Percentiles rank a stretch among this genome's conserved stretches.
Conservation (phyloP, 169 alveolate genomes). For the Plasmodium vivax region DNA sequence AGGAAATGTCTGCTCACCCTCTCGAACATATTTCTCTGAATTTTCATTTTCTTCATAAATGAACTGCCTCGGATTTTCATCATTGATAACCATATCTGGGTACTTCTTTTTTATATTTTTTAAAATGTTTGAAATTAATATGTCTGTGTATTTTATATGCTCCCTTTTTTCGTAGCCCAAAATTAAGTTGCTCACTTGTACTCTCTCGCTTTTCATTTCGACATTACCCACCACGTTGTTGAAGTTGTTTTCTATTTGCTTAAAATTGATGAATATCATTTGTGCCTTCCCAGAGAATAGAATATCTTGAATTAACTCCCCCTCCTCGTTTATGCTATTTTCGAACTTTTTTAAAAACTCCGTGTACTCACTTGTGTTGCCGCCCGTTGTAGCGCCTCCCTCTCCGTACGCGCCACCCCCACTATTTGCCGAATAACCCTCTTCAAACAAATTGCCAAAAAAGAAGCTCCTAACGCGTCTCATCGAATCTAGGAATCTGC, state of each 20-base stretch:
- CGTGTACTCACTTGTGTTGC: constrained; percentile 57
- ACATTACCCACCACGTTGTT: constrained; percentile 53
- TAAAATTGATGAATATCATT: constrained; percentile 73
- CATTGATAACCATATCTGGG: constrained; percentile 69
- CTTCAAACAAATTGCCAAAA: background rate
- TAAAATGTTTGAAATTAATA: constrained; percentile 55
- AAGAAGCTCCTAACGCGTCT: constrained; percentile 8
- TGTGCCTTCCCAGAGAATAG: constrained; percentile 60
- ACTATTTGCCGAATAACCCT: background rate
- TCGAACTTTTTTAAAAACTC: constrained; percentile 68
- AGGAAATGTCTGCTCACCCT: background rate
- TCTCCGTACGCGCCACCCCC: background rate
- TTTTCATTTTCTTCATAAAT: constrained; percentile 24
- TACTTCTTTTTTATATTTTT: constrained; percentile 68
- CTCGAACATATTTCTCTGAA: background rate
- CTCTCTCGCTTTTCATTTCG: constrained; percentile 52
- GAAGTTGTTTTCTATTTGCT: constrained; percentile 60
- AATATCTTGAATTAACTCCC: constrained; percentile 67
- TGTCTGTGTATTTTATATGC: constrained; percentile 68
- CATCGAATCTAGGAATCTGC: background rate
- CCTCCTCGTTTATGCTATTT: constrained; percentile 71
- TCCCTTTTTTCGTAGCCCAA: constrained; percentile 66
- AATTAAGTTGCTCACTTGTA: constrained; percentile 59
- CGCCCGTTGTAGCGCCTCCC: background rate
- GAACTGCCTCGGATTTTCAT: constrained; percentile 63